Percentiles rank a stretch among this genome's conserved stretches.
Conservation (phyloP, 2,329 filamentous ascomycete species). For the Macrophomina phaseolina region DNA sequence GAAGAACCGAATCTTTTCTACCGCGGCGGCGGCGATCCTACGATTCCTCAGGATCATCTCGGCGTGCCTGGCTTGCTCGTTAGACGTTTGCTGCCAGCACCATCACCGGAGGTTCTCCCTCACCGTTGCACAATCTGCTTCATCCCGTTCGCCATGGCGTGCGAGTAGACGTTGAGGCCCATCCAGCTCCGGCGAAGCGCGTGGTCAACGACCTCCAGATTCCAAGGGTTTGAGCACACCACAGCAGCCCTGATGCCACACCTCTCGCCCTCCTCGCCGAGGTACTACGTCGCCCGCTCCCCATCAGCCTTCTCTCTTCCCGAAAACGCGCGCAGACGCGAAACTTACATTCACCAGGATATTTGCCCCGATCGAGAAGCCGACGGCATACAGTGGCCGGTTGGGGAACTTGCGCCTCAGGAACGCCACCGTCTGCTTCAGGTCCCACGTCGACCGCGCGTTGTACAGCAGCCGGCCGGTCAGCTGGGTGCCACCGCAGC, state of each 20-base stretch:
- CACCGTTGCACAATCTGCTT: slow-evolving; percentile 52
- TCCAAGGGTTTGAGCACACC: slow-evolving; percentile 74
- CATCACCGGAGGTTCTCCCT: slow-evolving; percentile 35
- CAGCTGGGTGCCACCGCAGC: slow-evolving; percentile 80
- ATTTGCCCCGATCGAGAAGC: slow-evolving; percentile 88
- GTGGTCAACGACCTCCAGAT: slow-evolving; percentile 70
- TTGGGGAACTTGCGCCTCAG: slow-evolving; percentile 78
- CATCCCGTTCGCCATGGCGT: slow-evolving; percentile 70
- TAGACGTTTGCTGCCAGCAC: no score
- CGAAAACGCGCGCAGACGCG: neutral
- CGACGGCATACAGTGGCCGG: slow-evolving; percentile 80
- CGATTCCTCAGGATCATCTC: slow-evolving; percentile 71
- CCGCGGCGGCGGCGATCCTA: slow-evolving; percentile 68
- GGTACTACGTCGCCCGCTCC: slow-evolving; percentile 62
- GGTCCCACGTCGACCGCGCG: slow-evolving; percentile 87
- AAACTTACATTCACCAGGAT: slow-evolving; percentile 83
- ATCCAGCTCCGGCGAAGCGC: slow-evolving; percentile 66
- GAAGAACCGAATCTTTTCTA: slow-evolving; percentile 73
- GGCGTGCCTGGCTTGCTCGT: slow-evolving; percentile 50
- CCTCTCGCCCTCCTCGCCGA: slow-evolving; percentile 79
- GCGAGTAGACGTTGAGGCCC: slow-evolving; percentile 67
- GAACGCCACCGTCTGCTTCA: slow-evolving; percentile 80
- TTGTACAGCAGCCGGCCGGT: slow-evolving; percentile 86
- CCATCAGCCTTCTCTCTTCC: neutral
- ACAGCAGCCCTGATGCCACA: slow-evolving; percentile 70